phyloP scores from a whole-genome alignment of 1,284 basidiomycete species.

The Cystobasidium pallidum region DNA sequence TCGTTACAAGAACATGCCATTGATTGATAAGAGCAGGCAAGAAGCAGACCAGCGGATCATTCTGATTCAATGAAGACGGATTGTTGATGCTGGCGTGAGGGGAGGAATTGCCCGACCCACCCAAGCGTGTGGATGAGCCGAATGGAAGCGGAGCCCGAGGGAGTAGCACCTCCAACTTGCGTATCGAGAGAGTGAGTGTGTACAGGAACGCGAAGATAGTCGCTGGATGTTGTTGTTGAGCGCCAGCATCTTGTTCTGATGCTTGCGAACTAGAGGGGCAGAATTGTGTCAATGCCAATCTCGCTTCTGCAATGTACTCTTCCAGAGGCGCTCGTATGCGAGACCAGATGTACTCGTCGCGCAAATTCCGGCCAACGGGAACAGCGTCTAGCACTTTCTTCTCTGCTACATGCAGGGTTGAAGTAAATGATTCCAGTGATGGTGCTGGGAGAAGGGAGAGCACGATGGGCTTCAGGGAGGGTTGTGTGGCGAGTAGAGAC shows the following conservation, averaged over 20 bases:
- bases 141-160: conserved; percentile 37
- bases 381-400: conserved; percentile 47
- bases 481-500: conserved; percentile 48
- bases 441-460: conserved; percentile 50
- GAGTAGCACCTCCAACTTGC: conserved; percentile 41
- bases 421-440: conserved; percentile 46
- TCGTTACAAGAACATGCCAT: conserved; percentile 51
- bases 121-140: not conserved
- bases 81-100: conserved; percentile 39
- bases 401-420: conserved; percentile 43
- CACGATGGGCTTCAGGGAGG: conserved; percentile 47
- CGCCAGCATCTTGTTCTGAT: conserved; percentile 7
- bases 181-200: conserved; percentile 42
- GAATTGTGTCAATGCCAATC: conserved; percentile 44
- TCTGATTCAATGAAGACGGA: conserved; percentile 39
- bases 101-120: not conserved
- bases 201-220: conserved; percentile 50
- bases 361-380: conserved; percentile 44
- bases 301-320: conserved; percentile 48
- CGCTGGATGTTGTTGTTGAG: conserved; percentile 49
- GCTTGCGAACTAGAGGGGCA: conserved; percentile 13
- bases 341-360: conserved; percentile 50
- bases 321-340: conserved; percentile 50
- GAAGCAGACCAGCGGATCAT: conserved; percentile 42
- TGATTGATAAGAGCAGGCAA: conserved; percentile 49